phyloP scores from a whole-genome alignment of 805 yeast genomes.

The Saturnispora serradocipensis region DNA sequence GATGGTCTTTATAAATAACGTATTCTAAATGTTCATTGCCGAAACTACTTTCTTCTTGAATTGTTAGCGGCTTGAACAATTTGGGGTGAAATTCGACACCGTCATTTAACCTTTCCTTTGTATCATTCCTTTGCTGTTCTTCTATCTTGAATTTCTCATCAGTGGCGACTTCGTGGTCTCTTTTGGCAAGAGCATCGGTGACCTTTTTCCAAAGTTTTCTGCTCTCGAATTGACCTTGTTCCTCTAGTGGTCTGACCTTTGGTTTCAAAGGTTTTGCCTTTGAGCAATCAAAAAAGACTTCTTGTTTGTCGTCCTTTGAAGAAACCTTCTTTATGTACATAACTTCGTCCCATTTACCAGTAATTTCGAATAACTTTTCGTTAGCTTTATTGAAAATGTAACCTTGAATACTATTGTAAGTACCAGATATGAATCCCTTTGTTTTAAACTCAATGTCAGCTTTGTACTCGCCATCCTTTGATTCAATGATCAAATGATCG shows the following conservation, averaged over 20 bases:
- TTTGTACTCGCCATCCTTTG: constrained; percentile 40
- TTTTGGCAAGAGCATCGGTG: constrained; percentile 63
- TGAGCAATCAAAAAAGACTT: constrained; percentile 52
- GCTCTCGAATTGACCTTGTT: constrained; percentile 78
- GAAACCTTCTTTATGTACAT: constrained; percentile 53
- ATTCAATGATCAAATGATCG: constrained; percentile 74
- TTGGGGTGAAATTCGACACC: constrained; percentile 78
- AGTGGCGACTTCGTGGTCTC: constrained; percentile 80
- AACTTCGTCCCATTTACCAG: constrained; percentile 91
- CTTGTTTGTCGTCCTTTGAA: constrained; percentile 32
- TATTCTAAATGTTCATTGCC: constrained; percentile 48
- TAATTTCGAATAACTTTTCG: constrained; percentile 45
- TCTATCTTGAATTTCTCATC: constrained; percentile 83
- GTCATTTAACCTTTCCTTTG: constrained; percentile 66
- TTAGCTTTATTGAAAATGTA: constrained; percentile 42
- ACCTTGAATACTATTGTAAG: constrained; percentile 86
- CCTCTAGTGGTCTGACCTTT: constrained; percentile 62
- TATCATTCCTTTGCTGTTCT: constrained; percentile 68
- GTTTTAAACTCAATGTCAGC: constrained; percentile 91
- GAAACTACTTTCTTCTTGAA: constrained; percentile 22
- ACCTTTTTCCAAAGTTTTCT: constrained; percentile 78
- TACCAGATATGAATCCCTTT: constrained; percentile 88
- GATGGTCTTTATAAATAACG: constrained; percentile 45
- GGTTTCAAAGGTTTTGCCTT: constrained; percentile 50
- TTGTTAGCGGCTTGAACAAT: constrained; percentile 47